A percentile compares a stretch with the other conserved stretches of the same genome.
These are phyloP conservation scores for Rhizoctonia solani DNA, from an alignment of 1,284 basidiomycete genomes.

Conservation along the genomic window DNA sequence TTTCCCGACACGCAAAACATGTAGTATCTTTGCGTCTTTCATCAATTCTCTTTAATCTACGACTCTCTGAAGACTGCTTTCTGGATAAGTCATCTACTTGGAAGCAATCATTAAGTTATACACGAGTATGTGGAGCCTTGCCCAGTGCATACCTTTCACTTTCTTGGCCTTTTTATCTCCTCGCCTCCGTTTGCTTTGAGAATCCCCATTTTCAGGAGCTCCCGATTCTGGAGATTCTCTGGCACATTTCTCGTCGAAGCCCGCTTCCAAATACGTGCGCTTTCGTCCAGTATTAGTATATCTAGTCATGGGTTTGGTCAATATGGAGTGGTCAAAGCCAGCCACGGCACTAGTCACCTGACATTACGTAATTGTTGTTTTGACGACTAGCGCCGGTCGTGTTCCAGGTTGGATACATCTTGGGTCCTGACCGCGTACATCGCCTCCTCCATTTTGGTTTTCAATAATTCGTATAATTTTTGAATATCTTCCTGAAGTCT, in stretches of 20 bases:
- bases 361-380: conserved; percentile 30
- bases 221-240: conserved; percentile 38
- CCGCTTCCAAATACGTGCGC: conserved; percentile 69
- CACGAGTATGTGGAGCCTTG: no score
- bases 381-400: conserved; percentile 10
- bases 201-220: conserved; percentile 40
- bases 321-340: conserved; percentile 9
- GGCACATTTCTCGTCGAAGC: conserved; percentile 50
- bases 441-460: neutral
- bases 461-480: no score
- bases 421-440: neutral
- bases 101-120: neutral
- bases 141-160: conserved; percentile 36
- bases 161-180: conserved; percentile 40
- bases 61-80: conserved; percentile 56
- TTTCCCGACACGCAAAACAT: conserved; percentile 87
- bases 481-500: conserved; percentile 16
- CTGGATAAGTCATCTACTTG: conserved; percentile 43
- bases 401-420: conserved; percentile 26
- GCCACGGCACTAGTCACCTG: neutral
- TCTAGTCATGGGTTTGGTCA: no score
- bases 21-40: conserved; percentile 64
- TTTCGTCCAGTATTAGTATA: conserved; percentile 72
- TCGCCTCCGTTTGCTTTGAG: conserved; percentile 44
- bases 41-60: conserved; percentile 68